phyloP scores from a whole-genome alignment of 169 alveolate genomes.

The Plasmodium gonderi region DNA sequence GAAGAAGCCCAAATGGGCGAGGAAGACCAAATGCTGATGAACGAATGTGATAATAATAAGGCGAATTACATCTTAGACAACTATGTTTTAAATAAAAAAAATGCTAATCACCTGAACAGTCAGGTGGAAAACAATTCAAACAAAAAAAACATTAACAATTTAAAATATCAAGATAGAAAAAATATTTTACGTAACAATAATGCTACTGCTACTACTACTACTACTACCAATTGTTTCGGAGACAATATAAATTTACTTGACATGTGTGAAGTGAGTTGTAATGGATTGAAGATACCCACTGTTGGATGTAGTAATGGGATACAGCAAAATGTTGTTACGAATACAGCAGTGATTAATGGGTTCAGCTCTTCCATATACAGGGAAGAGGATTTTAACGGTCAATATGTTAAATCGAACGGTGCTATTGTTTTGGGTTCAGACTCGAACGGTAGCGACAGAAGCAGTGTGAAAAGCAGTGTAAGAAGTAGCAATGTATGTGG shows the following conservation, averaged over 20 bases:
- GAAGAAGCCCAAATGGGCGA: neutral
- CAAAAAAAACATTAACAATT: neutral
- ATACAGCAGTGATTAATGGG: neutral
- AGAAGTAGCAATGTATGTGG: neutral
- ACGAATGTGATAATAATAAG: neutral
- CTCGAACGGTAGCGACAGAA: too few species aligned
- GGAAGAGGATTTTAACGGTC: too few species aligned
- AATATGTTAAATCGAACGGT: too few species aligned
- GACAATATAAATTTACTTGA: slow-evolving; percentile 1
- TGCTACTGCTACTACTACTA: too few species aligned
- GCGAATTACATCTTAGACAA: neutral
- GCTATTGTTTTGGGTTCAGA: too few species aligned
- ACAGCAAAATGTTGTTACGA: neutral
- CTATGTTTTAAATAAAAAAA: slow-evolving; percentile 12
- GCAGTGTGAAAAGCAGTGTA: neutral
- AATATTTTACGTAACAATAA: neutral
- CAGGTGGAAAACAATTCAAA: neutral
- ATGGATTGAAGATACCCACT: neutral
- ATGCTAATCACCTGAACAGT: neutral
- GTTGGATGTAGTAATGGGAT: neutral
- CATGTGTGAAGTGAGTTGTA: neutral
- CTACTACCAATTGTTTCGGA: neutral
- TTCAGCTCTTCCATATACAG: too few species aligned
- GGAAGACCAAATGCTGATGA: neutral
- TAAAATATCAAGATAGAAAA: slow-evolving; percentile 9